Percentiles rank a stretch among this genome's conserved stretches.
These are phyloP conservation scores for Aegilops tauschii DNA, from an alignment of 176 grass and related monocot species.

Conservation along the genomic window DNA sequence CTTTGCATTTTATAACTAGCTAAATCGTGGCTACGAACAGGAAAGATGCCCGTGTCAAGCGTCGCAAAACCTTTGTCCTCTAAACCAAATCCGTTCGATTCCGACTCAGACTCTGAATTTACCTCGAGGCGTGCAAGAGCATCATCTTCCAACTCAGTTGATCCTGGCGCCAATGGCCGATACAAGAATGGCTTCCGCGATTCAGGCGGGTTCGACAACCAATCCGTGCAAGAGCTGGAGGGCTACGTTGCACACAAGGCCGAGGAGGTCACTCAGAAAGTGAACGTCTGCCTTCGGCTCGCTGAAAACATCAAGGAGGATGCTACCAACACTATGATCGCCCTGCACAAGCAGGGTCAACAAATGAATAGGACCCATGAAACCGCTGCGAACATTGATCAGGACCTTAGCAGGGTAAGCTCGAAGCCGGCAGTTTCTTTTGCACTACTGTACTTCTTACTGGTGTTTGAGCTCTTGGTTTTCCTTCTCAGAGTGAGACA, in stretches of 20 bases:
- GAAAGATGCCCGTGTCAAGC: slow-evolving; percentile 11
- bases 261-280: slow-evolving; percentile 31
- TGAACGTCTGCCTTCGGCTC: slow-evolving; percentile 30
- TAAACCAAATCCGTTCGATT: slow-evolving; percentile 23
- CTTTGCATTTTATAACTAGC: not conserved
- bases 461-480: slow-evolving; percentile 4
- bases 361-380: slow-evolving; percentile 36
- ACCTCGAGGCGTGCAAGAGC: not conserved
- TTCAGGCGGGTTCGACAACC: slow-evolving; percentile 19
- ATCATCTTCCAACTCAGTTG: slow-evolving; percentile 17
- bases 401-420: slow-evolving; percentile 39
- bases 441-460: not conserved
- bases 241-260: slow-evolving; percentile 29
- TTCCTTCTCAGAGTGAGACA: slow-evolving; percentile 24
- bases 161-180: not conserved
- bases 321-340: slow-evolving; percentile 37
- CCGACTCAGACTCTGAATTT: slow-evolving; percentile 17
- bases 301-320: slow-evolving; percentile 46
- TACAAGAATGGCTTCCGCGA: slow-evolving; percentile 39
- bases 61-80: not conserved
- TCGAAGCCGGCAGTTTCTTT: not conserved
- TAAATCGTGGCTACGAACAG: not conserved
- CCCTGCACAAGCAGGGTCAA: slow-evolving; percentile 30
- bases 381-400: slow-evolving; percentile 29
- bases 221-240: slow-evolving; percentile 33